Percentiles rank a stretch among this genome's conserved stretches.
Evolutionary conservation across 2,329 filamentous ascomycete genomes (phyloP).

Genomic region (Thermomyces lanuginosus): DNA sequence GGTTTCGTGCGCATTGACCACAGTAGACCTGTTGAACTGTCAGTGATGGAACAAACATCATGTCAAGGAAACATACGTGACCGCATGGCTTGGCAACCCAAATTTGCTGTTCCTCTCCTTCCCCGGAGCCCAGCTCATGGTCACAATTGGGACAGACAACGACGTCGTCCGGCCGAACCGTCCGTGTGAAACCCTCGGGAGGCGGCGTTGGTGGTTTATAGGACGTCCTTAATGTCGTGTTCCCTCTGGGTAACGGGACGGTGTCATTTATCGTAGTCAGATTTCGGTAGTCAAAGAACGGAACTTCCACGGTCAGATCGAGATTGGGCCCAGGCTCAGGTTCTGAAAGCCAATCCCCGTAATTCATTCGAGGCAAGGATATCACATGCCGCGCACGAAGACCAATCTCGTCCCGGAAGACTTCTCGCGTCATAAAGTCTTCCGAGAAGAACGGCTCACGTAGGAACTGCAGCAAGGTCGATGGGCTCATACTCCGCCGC

Average conservation of each 20-base stretch:
- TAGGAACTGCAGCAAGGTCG: conserved; percentile 7
- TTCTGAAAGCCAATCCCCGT: conserved; percentile 8
- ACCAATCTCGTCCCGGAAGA: conserved; percentile 11
- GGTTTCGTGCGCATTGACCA: conserved; percentile 29
- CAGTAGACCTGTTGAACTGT: conserved; percentile 28
- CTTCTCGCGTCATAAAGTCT: conserved; percentile 4
- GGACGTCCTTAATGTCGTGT: too few species aligned
- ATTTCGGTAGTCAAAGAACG: too few species aligned
- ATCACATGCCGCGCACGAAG: conserved; percentile 7
- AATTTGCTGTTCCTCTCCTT: conserved; percentile 59
- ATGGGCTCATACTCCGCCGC: conserved; percentile 1
- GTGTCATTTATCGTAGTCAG: too few species aligned
- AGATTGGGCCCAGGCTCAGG: conserved; percentile 13
- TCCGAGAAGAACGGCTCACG: conserved; percentile 4
- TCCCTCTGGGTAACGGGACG: too few species aligned
- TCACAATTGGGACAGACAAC: conserved; percentile 77
- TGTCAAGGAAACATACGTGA: conserved; percentile 47
- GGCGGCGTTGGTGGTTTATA: conserved; percentile 51
- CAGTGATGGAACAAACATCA: not conserved
- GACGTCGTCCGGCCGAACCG: conserved; percentile 53
- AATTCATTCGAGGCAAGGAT: conserved; percentile 5
- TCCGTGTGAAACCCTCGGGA: conserved; percentile 63
- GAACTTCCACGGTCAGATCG: conserved; percentile 13
- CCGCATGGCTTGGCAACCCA: conserved; percentile 86
- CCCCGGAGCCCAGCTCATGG: conserved; percentile 63